Evolutionary conservation across 805 yeast genomes (phyloP).

Genomic region (Saccharomycopsis vini): DNA sequence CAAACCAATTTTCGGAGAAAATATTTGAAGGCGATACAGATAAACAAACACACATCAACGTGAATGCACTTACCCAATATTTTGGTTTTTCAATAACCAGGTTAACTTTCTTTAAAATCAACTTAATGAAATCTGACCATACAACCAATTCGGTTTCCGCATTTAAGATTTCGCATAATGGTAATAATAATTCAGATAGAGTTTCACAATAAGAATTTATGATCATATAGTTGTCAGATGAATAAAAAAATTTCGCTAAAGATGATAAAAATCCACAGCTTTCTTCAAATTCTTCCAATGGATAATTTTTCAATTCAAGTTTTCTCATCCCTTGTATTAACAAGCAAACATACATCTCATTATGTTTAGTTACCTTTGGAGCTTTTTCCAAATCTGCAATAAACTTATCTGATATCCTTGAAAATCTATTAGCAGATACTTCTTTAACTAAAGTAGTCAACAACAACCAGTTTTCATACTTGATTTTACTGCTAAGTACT

Average conservation of each 20-base stretch:
- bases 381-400: constrained; percentile 85
- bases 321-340: constrained; percentile 90
- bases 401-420: constrained; percentile 86
- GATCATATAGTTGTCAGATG: constrained; percentile 56
- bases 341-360: constrained; percentile 56
- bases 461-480: constrained; percentile 89
- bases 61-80: constrained; percentile 61
- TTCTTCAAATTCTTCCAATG: constrained; percentile 86
- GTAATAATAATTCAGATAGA: constrained; percentile 60
- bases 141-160: constrained; percentile 95
- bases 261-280: constrained; percentile 85
- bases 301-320: constrained; percentile 68
- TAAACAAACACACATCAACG: constrained; percentile 61
- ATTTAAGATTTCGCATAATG: constrained; percentile 75
- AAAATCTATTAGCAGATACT: constrained; percentile 77
- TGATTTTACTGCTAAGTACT: constrained; percentile 57
- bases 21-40: constrained; percentile 74
- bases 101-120: constrained; percentile 44
- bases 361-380: constrained; percentile 39
- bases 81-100: constrained; percentile 27
- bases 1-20: constrained; percentile 66
- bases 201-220: constrained; percentile 81
- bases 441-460: constrained; percentile 84
- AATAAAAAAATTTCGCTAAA: constrained; percentile 69
- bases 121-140: constrained; percentile 77